phyloP scores from a whole-genome alignment of 2,329 filamentous ascomycete species.

The Zymoseptoria crescenta region DNA sequence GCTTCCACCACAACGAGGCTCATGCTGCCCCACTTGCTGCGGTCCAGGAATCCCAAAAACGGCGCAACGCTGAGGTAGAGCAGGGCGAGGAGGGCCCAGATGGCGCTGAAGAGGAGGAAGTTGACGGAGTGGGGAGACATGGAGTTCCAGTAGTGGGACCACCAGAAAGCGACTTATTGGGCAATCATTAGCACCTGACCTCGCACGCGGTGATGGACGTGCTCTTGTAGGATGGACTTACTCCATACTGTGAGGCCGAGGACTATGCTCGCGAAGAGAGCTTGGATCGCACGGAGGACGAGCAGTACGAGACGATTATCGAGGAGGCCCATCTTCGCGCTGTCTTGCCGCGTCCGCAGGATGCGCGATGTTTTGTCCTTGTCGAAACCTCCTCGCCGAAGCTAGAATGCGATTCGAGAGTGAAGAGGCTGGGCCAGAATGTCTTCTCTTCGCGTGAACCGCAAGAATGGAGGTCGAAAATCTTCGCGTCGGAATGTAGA shows the following conservation, averaged over 20 bases:
- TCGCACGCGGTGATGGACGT: not conserved
- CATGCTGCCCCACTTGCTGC: not conserved
- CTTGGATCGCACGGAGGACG: slow-evolving; percentile 59
- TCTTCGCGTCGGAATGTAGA: not conserved
- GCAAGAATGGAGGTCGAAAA: not conserved
- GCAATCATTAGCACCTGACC: not conserved
- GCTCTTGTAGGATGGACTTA: slow-evolving; percentile 34
- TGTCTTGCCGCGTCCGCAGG: not conserved
- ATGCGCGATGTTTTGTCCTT: not conserved
- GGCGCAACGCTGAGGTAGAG: slow-evolving; percentile 63
- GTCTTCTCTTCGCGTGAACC: not conserved
- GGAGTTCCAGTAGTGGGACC: slow-evolving; percentile 45
- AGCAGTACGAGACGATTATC: slow-evolving; percentile 37
- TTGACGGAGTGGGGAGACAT: slow-evolving; percentile 52
- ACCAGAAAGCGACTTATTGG: slow-evolving; percentile 48
- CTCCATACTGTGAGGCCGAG: slow-evolving; percentile 68
- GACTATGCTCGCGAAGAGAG: slow-evolving; percentile 62
- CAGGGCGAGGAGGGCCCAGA: slow-evolving; percentile 67
- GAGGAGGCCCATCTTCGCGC: not conserved
- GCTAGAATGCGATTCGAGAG: not conserved
- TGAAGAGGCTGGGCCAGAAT: not conserved
- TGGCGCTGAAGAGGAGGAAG: slow-evolving; percentile 71
- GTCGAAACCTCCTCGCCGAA: not conserved
- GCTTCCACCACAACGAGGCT: slow-evolving; percentile 57
- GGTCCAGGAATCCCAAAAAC: not conserved